These are phyloP conservation scores for Cystobasidium onofrii DNA, from an alignment of 768 basidiomycete species.

Conservation along the genomic window DNA sequence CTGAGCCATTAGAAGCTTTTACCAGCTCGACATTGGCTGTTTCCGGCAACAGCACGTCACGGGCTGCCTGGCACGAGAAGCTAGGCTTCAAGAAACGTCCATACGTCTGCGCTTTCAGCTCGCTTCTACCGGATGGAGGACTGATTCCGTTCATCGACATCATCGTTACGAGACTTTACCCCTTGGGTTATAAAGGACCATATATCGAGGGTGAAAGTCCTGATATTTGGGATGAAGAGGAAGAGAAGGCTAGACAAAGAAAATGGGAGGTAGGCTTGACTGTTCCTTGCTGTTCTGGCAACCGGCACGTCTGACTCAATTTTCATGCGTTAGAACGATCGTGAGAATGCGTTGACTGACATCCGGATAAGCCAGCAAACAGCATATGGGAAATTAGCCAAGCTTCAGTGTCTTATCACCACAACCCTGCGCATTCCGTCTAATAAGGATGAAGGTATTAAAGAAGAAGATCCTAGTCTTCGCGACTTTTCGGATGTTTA, in stretches of 20 bases:
- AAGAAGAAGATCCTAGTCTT: background rate
- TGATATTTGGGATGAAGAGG: constrained; percentile 65
- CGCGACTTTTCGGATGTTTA: constrained; percentile 12
- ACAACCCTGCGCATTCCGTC: background rate
- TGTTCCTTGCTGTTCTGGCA: background rate
- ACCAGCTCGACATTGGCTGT: constrained; percentile 53
- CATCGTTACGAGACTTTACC: constrained; percentile 62
- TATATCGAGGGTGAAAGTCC: constrained; percentile 50
- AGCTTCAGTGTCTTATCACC: background rate
- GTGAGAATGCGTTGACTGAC: background rate
- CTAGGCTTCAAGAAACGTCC: constrained; percentile 64
- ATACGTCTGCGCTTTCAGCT: constrained; percentile 67
- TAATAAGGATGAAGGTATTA: constrained; percentile 35
- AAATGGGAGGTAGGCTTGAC: constrained; percentile 59
- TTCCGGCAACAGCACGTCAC: constrained; percentile 73
- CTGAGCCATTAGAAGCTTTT: constrained; percentile 74
- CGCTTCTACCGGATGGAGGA: constrained; percentile 75
- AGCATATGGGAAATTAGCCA: background rate
- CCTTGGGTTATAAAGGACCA: constrained; percentile 71
- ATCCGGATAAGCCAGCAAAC: constrained; percentile 1
- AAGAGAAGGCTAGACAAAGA: constrained; percentile 55
- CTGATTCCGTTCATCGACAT: constrained; percentile 65
- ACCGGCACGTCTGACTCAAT: constrained; percentile 1
- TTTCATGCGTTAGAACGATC: background rate
- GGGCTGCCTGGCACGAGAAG: constrained; percentile 79